Percentiles rank a stretch among this genome's conserved stretches.
These are phyloP conservation scores for Nakaseomyces uthaithaninus DNA, from an alignment of 1,139 yeast genomes.

Conservation along the genomic window DNA sequence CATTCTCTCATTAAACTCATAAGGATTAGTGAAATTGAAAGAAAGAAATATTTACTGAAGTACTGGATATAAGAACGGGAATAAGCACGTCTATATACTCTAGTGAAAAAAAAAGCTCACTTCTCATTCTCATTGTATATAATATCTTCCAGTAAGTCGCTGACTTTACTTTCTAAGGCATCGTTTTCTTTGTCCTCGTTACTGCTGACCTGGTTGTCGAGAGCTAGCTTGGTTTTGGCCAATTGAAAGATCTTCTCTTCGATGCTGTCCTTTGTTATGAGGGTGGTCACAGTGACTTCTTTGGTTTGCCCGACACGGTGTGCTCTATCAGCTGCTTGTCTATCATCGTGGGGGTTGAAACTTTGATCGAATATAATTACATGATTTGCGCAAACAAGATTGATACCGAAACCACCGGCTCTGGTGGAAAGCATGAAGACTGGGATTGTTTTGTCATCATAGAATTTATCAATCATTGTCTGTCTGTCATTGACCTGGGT, in stretches of 20 bases:
- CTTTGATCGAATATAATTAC: constrained; percentile 90
- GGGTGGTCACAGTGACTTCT: constrained; percentile 71
- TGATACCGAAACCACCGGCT: constrained; percentile 98
- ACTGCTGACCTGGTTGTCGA: constrained; percentile 43
- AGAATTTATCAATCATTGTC: constrained; percentile 79
- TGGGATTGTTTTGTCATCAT: constrained; percentile 74
- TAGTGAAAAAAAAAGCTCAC: neutral
- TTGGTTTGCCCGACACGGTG: constrained; percentile 95
- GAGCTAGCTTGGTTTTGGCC: constrained; percentile 83
- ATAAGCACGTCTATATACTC: neutral
- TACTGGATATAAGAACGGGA: too few relatives aligned
- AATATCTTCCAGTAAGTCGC: constrained; percentile 29
- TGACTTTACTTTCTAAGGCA: constrained; percentile 24
- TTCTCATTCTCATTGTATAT: constrained; percentile 21
- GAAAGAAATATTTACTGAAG: too few relatives aligned
- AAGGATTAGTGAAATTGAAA: too few relatives aligned
- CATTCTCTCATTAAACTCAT: too few relatives aligned
- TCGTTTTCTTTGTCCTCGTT: constrained; percentile 26
- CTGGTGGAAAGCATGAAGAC: constrained; percentile 84
- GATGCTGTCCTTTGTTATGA: constrained; percentile 67
- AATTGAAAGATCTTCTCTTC: constrained; percentile 83
- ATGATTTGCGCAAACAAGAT: constrained; percentile 88
- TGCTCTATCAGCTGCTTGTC: constrained; percentile 97
- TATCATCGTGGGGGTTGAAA: constrained; percentile 96
- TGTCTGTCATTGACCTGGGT: constrained; percentile 92